phyloP scores from a whole-genome alignment of 2,329 filamentous ascomycete genomes.

The Aspergillus versicolor region DNA sequence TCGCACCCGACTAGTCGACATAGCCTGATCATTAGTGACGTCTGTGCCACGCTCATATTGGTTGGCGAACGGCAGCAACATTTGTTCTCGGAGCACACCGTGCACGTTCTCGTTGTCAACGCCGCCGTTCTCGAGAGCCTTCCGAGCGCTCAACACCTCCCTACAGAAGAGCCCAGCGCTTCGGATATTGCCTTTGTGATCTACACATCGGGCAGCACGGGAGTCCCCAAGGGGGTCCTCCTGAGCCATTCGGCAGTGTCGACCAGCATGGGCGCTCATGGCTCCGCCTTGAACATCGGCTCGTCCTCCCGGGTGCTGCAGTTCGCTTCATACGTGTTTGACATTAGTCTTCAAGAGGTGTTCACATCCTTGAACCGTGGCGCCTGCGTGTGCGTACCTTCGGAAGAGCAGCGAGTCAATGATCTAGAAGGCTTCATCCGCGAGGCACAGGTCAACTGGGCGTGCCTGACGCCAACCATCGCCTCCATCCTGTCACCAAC shows the following conservation, averaged over 20 bases:
- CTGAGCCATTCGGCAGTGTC: not conserved
- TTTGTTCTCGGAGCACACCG: too few species aligned
- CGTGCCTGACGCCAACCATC: not conserved
- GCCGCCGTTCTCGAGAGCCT: too few species aligned
- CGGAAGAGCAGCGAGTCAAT: not conserved
- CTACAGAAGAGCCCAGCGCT: too few species aligned
- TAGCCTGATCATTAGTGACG: too few species aligned
- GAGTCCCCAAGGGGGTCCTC: not conserved
- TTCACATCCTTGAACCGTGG: not conserved
- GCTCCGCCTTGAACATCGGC: not conserved
- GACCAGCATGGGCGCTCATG: not conserved
- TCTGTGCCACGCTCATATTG: too few species aligned
- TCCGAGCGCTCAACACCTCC: too few species aligned
- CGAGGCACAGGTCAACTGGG: not conserved
- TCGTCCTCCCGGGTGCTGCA: not conserved
- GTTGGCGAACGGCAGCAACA: too few species aligned
- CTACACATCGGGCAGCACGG: not conserved
- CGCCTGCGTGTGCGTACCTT: not conserved
- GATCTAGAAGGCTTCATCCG: not conserved
- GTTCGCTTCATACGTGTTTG: not conserved
- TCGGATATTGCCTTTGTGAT: too few species aligned
- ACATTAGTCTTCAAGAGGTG: too few species aligned
- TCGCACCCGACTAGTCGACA: not conserved
- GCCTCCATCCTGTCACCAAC: not conserved
- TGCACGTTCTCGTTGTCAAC: too few species aligned